Percentiles rank a stretch among this genome's conserved stretches.
These are phyloP conservation scores for Acer campestre DNA, from an alignment of 345 rosid genomes.

Conservation along the genomic window DNA sequence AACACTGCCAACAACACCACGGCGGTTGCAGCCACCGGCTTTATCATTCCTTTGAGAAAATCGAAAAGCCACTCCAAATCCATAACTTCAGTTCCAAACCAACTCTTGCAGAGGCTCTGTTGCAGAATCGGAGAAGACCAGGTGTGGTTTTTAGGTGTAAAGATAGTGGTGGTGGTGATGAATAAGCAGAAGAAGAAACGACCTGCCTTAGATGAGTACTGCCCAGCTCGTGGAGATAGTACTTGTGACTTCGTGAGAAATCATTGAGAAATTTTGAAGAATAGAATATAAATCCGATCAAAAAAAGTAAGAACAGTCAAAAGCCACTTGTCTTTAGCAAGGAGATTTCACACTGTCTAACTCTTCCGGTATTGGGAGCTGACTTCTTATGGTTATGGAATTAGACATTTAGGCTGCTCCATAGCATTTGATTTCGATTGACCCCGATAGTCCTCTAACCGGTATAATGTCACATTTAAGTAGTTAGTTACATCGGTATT, in stretches of 20 bases:
- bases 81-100: constrained; percentile 12
- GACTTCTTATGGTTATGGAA: no score
- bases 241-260: not conserved
- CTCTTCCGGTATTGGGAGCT: no score
- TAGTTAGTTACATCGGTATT: no score
- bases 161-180: not conserved
- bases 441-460: no score
- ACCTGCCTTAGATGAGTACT: constrained; percentile 37
- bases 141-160: not conserved
- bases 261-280: not conserved
- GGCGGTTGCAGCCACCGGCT: constrained; percentile 75
- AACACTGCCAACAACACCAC: constrained; percentile 75
- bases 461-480: no score
- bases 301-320: no score
- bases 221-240: constrained; percentile 22
- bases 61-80: constrained; percentile 60
- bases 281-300: not conserved
- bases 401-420: no score
- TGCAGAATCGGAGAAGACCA: no score
- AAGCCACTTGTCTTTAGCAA: no score
- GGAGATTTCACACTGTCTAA: no score
- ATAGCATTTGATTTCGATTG: no score
- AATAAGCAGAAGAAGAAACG: not conserved
- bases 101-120: no score
- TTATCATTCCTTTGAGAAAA: constrained; percentile 69